Conservation (phyloP, 352 stramenopile species). For the Phytophthora chlamydospora region DNA sequence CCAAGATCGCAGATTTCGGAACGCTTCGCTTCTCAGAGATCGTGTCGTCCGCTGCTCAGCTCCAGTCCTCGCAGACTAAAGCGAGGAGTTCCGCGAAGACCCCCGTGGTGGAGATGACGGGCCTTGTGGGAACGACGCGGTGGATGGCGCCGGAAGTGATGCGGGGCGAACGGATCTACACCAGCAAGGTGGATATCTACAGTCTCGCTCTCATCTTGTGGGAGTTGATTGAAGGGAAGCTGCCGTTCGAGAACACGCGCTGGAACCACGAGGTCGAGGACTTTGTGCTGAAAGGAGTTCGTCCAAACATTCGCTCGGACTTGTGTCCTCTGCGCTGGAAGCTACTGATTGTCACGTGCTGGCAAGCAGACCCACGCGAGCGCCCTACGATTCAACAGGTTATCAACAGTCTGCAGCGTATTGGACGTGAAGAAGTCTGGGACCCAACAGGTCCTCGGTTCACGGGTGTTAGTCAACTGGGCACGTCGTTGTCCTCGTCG, state of each 20-base stretch:
- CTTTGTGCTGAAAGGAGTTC: constrained; percentile 73
- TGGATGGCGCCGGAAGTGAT: constrained; percentile 93
- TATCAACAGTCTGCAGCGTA: constrained; percentile 80
- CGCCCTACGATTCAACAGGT: constrained; percentile 89
- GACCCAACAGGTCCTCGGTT: constrained; percentile 65
- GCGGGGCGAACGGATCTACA: constrained; percentile 85
- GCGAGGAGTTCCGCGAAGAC: constrained; percentile 28
- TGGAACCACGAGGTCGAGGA: constrained; percentile 90
- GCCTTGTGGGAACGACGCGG: constrained; percentile 86
- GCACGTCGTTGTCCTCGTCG: constrained; percentile 50
- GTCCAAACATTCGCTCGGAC: constrained; percentile 69
- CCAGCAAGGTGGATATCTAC: constrained; percentile 92
- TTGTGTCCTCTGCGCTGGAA: constrained; percentile 83
- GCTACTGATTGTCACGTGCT: constrained; percentile 80
- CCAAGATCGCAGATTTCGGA: constrained; percentile 92
- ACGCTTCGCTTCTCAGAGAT: constrained; percentile 88
- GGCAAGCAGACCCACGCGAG: constrained; percentile 79
- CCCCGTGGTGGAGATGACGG: constrained; percentile 76
- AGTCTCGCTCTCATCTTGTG: constrained; percentile 87
- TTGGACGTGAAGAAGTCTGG: constrained; percentile 79
- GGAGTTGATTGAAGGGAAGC: constrained; percentile 86
- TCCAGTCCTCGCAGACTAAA: constrained; percentile 42
- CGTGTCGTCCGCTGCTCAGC: constrained; percentile 68
- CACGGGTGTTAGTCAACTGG: constrained; percentile 63
- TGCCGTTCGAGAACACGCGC: constrained; percentile 81